Base-by-base conservation (phyloP, 352 stramenopile genomes). In the Globisporangium middletonii region DNA sequence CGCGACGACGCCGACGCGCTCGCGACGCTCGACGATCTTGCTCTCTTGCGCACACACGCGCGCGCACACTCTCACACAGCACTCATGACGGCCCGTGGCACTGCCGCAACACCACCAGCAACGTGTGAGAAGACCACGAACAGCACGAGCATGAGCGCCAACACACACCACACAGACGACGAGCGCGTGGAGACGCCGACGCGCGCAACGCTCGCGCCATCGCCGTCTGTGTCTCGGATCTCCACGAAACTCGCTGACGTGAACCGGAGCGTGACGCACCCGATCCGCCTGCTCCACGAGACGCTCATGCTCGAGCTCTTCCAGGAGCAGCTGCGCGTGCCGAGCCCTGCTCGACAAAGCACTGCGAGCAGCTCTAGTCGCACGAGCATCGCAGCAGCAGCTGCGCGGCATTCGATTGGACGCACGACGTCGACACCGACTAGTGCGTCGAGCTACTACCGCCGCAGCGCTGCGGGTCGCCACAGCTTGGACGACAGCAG, bases 241-340 rank as follows among this genome's bases (percentile, higher is more conserved):
- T 33, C 35, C n/a, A 55, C 43, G 12, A 58, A 50, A 12, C 43
- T 63, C 50, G 37, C 57, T 1, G 57, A 58, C 37, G 50, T 48
- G 50, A 53, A 65, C 41, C 35, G 27, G 2, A 54, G 47, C 18
- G 53, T 51, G 15, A 54, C 51, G 30, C 59, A 46, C 16, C 63
- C 68, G 46, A 53, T 82, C 42, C 63, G 63, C 12, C 51, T 76
- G 44, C 60, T 77, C 38, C 73, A 83, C 37, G 71, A 79, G 42
- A 68, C 55, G 53, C 46, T 58, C 50, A 79, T 72, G 68, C 41
- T 64, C 18, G 71, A 82, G 47, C 60, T 77, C 44, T 73, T 68
- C 44, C 65, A 79, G 46, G 69, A 82, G 63, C 73, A 81, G 56
- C 62, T 68, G 55, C 63, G 60, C 11, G 27, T 38, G 49, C 60